Evolutionary conservation across 495 filamentous ascomycete genomes (phyloP).

Genomic region (Thozetella sp.): DNA sequence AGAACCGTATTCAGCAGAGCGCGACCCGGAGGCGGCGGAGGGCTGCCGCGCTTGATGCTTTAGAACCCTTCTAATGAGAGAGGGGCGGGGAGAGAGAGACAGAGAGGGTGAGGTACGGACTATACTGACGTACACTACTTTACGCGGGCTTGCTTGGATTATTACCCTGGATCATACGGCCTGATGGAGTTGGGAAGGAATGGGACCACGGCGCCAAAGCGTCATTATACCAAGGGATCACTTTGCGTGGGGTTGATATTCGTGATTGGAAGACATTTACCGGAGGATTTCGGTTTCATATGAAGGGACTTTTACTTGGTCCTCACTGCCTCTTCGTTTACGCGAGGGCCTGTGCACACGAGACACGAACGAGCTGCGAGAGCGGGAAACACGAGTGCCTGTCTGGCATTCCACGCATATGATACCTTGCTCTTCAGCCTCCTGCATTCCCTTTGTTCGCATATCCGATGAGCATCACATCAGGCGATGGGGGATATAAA

Average conservation of each 20-base stretch:
- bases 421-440: neutral
- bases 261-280: neutral
- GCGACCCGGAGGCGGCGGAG: conserved; percentile 27
- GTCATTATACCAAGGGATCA: neutral
- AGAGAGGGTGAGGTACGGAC: conserved; percentile 17
- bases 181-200: neutral
- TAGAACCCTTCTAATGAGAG: conserved; percentile 32
- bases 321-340: neutral
- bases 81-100: conserved; percentile 11
- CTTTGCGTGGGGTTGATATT: neutral
- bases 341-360: neutral
- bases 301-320: neutral
- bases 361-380: neutral
- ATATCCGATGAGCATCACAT: neutral
- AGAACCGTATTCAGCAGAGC: conserved; percentile 17
- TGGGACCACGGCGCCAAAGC: neutral
- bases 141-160: neutral
- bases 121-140: neutral
- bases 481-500: neutral
- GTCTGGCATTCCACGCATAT: neutral
- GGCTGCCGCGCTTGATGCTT: conserved; percentile 24
- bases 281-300: neutral
- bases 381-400: neutral
- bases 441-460: neutral
- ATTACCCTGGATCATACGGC: neutral